Conservation (phyloP, 768 basidiomycete species). For the Leccinum aurantiacum region DNA sequence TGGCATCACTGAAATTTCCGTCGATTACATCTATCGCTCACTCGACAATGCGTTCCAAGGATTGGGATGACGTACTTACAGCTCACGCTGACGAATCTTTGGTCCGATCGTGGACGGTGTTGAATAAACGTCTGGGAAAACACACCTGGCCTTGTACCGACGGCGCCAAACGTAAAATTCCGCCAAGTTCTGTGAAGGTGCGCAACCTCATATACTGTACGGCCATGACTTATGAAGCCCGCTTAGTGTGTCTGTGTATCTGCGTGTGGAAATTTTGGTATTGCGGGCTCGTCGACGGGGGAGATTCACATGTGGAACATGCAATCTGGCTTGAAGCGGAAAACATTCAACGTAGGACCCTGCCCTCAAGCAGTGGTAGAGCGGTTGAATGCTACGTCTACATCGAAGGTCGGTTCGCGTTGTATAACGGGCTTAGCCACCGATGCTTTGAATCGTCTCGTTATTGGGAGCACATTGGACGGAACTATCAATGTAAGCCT, state of each 20-base stretch:
- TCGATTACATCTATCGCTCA: constrained; percentile 75
- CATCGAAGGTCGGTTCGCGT: constrained; percentile 46
- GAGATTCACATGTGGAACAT: constrained; percentile 92
- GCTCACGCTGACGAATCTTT: constrained; percentile 80
- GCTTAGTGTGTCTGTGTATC: constrained; percentile 80
- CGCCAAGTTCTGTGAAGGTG: constrained; percentile 73
- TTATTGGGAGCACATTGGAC: constrained; percentile 85
- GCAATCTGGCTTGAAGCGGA: constrained; percentile 88
- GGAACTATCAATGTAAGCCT: constrained; percentile 82
- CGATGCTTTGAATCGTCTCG: constrained; percentile 77
- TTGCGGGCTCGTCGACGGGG: constrained; percentile 80
- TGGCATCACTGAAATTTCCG: constrained; percentile 82
- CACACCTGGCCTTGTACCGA: constrained; percentile 63
- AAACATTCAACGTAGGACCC: constrained; percentile 67
- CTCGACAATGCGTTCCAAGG: constrained; percentile 79
- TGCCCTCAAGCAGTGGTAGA: constrained; percentile 55
- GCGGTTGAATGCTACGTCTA: constrained; percentile 41
- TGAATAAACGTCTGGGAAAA: constrained; percentile 78
- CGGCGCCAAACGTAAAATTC: constrained; percentile 44
- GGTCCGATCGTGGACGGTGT: constrained; percentile 86
- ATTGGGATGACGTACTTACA: constrained; percentile 98
- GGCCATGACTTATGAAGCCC: not conserved
- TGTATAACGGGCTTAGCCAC: constrained; percentile 80
- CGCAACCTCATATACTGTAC: constrained; percentile 2
- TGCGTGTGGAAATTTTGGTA: constrained; percentile 93